phyloP scores from a whole-genome alignment of 495 filamentous ascomycete genomes.

The Aspergillus cavernicola region DNA sequence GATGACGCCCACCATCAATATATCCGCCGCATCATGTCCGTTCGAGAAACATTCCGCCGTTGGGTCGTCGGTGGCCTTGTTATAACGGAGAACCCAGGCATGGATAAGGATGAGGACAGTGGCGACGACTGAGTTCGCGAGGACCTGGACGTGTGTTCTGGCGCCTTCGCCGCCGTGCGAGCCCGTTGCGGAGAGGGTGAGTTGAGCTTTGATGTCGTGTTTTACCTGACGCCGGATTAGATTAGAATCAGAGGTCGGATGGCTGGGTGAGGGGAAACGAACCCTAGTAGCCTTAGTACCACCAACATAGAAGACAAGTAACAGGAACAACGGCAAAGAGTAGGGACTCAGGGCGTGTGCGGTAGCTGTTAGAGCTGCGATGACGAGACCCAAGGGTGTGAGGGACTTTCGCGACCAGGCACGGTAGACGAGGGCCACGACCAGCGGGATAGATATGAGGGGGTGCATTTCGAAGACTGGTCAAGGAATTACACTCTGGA shows the following conservation, averaged over 20 bases:
- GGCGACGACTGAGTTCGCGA: constrained; percentile 81
- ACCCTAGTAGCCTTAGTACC: constrained; percentile 84
- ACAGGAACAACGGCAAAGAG: constrained; percentile 78
- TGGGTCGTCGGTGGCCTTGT: constrained; percentile 8
- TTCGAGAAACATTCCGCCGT: constrained; percentile 33
- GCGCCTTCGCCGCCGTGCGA: constrained; percentile 71
- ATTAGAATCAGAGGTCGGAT: constrained; percentile 3
- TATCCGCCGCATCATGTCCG: constrained; percentile 37
- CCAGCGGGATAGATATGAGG: constrained; percentile 62
- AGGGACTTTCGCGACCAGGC: constrained; percentile 70
- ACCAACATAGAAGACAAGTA: constrained; percentile 81
- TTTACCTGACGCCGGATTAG: constrained; percentile 56
- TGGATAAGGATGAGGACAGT: constrained; percentile 71
- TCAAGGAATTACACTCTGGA: background rate
- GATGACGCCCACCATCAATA: constrained; percentile 56
- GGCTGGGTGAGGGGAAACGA: background rate
- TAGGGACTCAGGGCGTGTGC: constrained; percentile 87
- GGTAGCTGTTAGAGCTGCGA: constrained; percentile 65
- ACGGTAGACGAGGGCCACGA: constrained; percentile 58
- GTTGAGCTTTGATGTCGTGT: constrained; percentile 73
- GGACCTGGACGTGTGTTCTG: constrained; percentile 82
- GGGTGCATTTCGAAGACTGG: constrained; percentile 57
- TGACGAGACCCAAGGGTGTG: constrained; percentile 63
- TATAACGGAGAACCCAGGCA: constrained; percentile 51
- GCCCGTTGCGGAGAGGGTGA: constrained; percentile 75